Base-by-base conservation (phyloP, 345 rosid species). In the Angophora floribunda region DNA sequence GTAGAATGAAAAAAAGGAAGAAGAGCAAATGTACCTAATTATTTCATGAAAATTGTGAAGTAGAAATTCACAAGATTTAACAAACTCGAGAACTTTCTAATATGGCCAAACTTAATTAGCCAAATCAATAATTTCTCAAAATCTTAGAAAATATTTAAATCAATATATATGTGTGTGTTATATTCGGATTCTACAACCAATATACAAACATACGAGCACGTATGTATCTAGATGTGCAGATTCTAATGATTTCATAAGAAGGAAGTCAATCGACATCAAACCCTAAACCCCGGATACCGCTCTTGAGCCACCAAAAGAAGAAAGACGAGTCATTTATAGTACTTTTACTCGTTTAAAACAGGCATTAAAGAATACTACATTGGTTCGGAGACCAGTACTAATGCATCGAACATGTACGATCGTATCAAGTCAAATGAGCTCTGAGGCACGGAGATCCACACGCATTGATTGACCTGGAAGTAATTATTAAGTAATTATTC, bases 401-500 rank as follows among this genome's bases (percentile, higher is more conserved):
- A 3, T 19, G 84, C 49, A 19, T 75, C 84, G 44, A 75, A 75
- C 84, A 1, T 75, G 84, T 41, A 41, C 84, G 49, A 75, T 75
- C 84, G 6, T 41, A 41, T 41, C 84, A 75, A 75, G 84, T 75
- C 49, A 75, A 75, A 41, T 75, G 49, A 75, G 49, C 49, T 75
- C 10, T 12, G 14, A 6, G 1, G 26, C 84, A 14, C 49, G 13
- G 49, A 41, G 49, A 75, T 75, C 84, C 84, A 75, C 44, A 41
- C 84, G 84, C 84, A 75, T 75, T 75, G 49, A 75, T 75, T 75
- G 84, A 75, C 45, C 49, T 3, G 4, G 49, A 75, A 36, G 49
- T 75, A 75, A 67, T 67, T 67, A 67, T 67, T 67, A 67, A 30
- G 44, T 67, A 67, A 75, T 75, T 75, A 75, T 75, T 75, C 84